A percentile compares a stretch with the other conserved stretches of the same genome.
Evolutionary conservation across 768 basidiomycete genomes (phyloP).

Genomic region (Russula brevipes): DNA sequence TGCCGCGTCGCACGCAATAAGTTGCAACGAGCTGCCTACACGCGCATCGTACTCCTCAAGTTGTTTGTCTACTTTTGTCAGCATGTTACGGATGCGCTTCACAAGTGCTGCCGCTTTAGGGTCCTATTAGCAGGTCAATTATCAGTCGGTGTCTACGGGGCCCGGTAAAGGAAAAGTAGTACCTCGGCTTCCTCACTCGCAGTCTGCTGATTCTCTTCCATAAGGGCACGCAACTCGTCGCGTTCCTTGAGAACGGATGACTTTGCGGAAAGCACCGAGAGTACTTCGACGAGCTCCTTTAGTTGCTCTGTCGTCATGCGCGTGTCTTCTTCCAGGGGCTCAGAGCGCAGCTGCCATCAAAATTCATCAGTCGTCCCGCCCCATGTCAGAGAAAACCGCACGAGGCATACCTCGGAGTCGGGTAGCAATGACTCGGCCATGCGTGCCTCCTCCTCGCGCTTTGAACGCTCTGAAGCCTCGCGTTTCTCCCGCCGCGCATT

Average conservation of each 20-base stretch:
- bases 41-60: constrained; percentile 87
- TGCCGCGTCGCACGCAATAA: constrained; percentile 79
- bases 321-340: constrained; percentile 59
- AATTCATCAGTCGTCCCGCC: not conserved
- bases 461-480: constrained; percentile 64
- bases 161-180: constrained; percentile 15
- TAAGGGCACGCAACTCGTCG: constrained; percentile 81
- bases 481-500: constrained; percentile 82
- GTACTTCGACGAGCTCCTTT: constrained; percentile 86
- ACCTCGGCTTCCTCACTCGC: constrained; percentile 56
- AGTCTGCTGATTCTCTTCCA: constrained; percentile 88
- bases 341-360: constrained; percentile 52
- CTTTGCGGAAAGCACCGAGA: constrained; percentile 86
- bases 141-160: constrained; percentile 11
- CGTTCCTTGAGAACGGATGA: constrained; percentile 95
- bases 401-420: constrained; percentile 69
- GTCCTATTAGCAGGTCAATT: constrained; percentile 41
- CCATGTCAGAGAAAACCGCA: not conserved
- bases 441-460: constrained; percentile 57
- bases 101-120: constrained; percentile 83
- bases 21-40: constrained; percentile 77
- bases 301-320: constrained; percentile 97
- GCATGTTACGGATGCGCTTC: constrained; percentile 92
- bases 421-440: constrained; percentile 80
- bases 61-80: constrained; percentile 91